Base-by-base conservation (phyloP, 805 yeast genomes). In the Dipodascus albidus region DNA sequence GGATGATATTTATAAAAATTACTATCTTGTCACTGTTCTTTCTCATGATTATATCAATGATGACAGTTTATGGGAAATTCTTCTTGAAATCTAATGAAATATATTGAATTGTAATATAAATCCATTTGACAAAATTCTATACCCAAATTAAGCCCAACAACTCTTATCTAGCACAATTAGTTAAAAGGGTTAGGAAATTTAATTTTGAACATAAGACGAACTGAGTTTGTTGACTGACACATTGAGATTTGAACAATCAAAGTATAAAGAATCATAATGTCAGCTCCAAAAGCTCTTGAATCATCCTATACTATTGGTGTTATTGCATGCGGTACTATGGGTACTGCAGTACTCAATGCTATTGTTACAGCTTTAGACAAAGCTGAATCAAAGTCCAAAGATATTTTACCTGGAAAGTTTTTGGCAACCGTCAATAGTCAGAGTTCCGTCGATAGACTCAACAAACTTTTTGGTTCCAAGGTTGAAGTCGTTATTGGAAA, bases 251-350 rank as follows among this genome's bases (percentile, higher is more conserved):
- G n/a, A 27, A 27, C 11, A 27, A 27, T 6, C 33, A 6, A 27
- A 11, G 11, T 6, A 27, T 27, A 6, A 27, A 27, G 33, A 27
- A 27, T 27, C 33, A 6, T 27, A 38, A 38, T 38, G 44, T 38
- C 44, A 6, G 20, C 44, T 19, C 9, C 15, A 9, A 38, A 38
- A 14, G 44, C 17, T 8, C 15, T 58, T 22, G 54, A 52, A 38
- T 48, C 33, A 35, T 68, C 66, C 17, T 68, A 67, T 71, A 83
- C 87, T 2, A 70, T 91, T 52, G 77, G 90, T 17, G 81, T 93
- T 27, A 75, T 93, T 53, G 99, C 97, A 35, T 81, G 96, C 62
- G 99, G 99, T 56, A 89, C 86, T 53, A 87, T 93, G 88, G 98
- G 98, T 55, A 84, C 91, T 17, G 96, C 98, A 9, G 87, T 93